Base-by-base conservation (phyloP, 192 early-diverging fungal species). In the Kickxella alabastrina region DNA sequence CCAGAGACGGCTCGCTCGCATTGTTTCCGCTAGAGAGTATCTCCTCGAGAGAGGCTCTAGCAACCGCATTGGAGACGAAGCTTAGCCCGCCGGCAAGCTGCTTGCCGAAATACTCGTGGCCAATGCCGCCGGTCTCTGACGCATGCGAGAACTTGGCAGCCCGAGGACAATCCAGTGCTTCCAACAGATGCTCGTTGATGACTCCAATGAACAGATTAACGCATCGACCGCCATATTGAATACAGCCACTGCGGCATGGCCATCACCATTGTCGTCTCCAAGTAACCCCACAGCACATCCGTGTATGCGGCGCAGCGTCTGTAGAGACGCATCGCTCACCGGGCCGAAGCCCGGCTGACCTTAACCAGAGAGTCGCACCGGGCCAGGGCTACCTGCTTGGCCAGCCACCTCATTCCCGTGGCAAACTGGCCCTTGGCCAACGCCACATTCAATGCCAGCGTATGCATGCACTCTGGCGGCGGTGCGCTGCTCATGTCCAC, bases 361-460 rank as follows among this genome's bases (percentile, higher is more conserved):
- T 37, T 51, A 15, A 58, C 46, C 12, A 74, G 47, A 13, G 49
- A 22, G 13, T 35, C 15, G 19, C 38, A 52, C 4, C 51, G 43
- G n/a, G 58, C 52, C 23, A 49, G 55, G 17, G 59, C 38, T 9
- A 74, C 6, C 18, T 62, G 54, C 3, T 39, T 52, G 38, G 31
- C 65, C 21, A 62, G 31, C 70, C 70, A 74, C 43, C 52, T 42
- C 23, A 74, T 35, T 1, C 63, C 70, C 0, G 55, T 28, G 10
- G 28, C 52, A n/a, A 74, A 31, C 58, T 74, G 70, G 25, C 57
- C 41, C 48, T 59, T 66, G 42, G 70, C 51, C 27, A 44, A n/a
- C 1, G 36, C 34, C n/a, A 74, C 34, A 6, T 43, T 31, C 40
- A 74, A 34, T 4, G 70, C 70, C 27, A 62, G 10, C 4, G 47